phyloP scores from a whole-genome alignment of 2,329 filamentous ascomycete species.

The Monosporascus sp. region DNA sequence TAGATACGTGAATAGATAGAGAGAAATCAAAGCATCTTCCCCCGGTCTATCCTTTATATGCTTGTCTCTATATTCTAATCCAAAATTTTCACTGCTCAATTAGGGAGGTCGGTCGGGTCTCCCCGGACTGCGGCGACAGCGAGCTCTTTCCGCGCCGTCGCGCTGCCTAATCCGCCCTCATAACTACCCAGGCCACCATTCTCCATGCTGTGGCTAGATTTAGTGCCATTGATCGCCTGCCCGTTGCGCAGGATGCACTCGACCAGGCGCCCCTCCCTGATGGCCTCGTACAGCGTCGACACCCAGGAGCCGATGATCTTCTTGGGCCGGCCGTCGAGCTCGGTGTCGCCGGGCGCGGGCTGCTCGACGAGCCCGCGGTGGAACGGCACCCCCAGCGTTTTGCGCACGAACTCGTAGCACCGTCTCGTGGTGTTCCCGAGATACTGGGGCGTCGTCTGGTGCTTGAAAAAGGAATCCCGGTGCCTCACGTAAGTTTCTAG shows the following conservation, averaged over 20 bases:
- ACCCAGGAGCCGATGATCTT: constrained; percentile 16
- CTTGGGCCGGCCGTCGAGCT: constrained; percentile 13
- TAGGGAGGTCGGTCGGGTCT: too few species aligned
- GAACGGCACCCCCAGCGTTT: constrained; percentile 16
- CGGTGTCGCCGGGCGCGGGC: constrained; percentile 7
- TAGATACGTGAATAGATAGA: background rate
- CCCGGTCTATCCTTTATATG: too few species aligned
- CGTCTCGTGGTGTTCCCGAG: constrained; percentile 11
- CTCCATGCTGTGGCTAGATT: background rate
- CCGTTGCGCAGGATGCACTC: background rate
- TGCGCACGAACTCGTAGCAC: constrained; percentile 13
- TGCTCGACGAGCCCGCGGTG: constrained; percentile 17
- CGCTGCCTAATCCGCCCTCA: background rate
- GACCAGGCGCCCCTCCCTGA: background rate
- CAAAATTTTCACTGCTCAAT: too few species aligned
- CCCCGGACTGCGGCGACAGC: background rate
- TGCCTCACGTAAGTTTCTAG: constrained; percentile 6
- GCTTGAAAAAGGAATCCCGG: constrained; percentile 4
- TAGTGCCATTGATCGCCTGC: background rate
- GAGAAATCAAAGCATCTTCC: too few species aligned
- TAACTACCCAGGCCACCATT: background rate
- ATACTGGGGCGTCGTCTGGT: constrained; percentile 5
- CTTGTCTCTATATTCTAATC: too few species aligned
- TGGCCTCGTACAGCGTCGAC: constrained; percentile 14
- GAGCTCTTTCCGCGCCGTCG: background rate